Evolutionary conservation across 371 early-diverging fungal genomes (phyloP), one percentile per base, ranked within the genome.

Genomic region (Mucor irregularis): DNA sequence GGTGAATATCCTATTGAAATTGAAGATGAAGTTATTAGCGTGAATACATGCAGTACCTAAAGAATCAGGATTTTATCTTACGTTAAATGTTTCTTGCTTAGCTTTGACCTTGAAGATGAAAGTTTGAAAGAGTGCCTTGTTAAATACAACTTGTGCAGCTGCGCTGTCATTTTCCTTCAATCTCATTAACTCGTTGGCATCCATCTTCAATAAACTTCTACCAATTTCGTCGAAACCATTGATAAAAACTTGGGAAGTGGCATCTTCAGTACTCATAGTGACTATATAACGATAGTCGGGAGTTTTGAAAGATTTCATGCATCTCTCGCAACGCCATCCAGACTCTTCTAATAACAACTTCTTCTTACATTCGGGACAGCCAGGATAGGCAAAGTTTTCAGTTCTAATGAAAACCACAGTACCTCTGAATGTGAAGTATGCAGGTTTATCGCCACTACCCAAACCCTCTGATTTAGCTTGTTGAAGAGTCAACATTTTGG

Each of bases 241-340:
- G 21, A 94, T 51, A 91, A 92, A 98, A 17, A 79, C 56, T 53
- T 90, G 87, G 14, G 93, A 91, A 0, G 93, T 87, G 40, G 83
- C 73, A 65, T 99, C 99, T 53, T 83, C 69, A 17, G 92, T 73
- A 56, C 81, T 84, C 34, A 88, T 37, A 3, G 82, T 76, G 56
- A 92, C 64, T 40, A 97, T 85, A 66, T 95, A 98, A 60, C 90
- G 84, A 76, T 92, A 91, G 0, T 82, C 71, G 5, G 95, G 95
- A 0, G 65, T 66, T 2, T 81, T 81, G 58, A 66, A 87, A 1
- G 70, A 58, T 50, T 77, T 78, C 58, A 87, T 76, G 69, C 98
- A 98, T 64, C 93, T 95, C 58, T 96, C 97, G 68, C 99, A 99
- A 37, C 92, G 71, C 96, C 95, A 98, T n/a, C 78, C 76, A 29